Base-by-base conservation (phyloP, 2,329 filamentous ascomycete species). In the Ceratocystis lukuohia region DNA sequence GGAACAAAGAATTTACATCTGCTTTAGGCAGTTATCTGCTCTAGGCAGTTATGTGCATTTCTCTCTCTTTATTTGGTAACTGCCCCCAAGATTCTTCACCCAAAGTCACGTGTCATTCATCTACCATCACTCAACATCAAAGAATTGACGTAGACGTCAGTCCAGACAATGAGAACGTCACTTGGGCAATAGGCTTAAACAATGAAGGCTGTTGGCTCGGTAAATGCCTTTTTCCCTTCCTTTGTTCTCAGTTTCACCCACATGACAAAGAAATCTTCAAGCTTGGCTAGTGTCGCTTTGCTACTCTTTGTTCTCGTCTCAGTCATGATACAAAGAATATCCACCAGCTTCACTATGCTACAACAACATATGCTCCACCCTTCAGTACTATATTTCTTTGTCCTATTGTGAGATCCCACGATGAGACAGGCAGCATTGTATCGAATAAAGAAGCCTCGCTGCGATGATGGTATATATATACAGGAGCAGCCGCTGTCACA, bases 271-370 rank as follows among this genome's bases (percentile, higher is more conserved):
- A 33, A 25, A 37, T 7, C 7, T 37, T 33, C 37, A 41, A 30
- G 56, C 30, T 20, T n/a, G 17, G 28, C 56, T 15, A 25, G 17
- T 17, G 30, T n/a, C 56, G 17, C 33, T 25, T 15, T 37, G 12
- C 56, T 59, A 33, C 30, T 37, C 56, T 59, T 59, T 59, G 56
- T 59, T 30, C 56, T 37, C 56, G 30, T 20, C 56, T 33, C 22
- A n/a, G 30, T n/a, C 17, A 12, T n/a, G 2, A n/a, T n/a, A 59
- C 56, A 37, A 59, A 7, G 12, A 59, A 59, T 7, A 7, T n/a
- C 33, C 56, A 20, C 56, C 56, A 59, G 17, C 56, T 37, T 37
- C 7, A 3, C 3, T 8, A 10, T n/a, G 17, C 56, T 20, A 4
- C 28, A 2, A 37, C 28, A 10, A 37, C 33, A 30, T 7, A 1